Percentiles rank a stretch among this genome's conserved stretches.
These are phyloP conservation scores for Pinus albicaulis DNA, from an alignment of 75 land plant species.

Conservation along the genomic window DNA sequence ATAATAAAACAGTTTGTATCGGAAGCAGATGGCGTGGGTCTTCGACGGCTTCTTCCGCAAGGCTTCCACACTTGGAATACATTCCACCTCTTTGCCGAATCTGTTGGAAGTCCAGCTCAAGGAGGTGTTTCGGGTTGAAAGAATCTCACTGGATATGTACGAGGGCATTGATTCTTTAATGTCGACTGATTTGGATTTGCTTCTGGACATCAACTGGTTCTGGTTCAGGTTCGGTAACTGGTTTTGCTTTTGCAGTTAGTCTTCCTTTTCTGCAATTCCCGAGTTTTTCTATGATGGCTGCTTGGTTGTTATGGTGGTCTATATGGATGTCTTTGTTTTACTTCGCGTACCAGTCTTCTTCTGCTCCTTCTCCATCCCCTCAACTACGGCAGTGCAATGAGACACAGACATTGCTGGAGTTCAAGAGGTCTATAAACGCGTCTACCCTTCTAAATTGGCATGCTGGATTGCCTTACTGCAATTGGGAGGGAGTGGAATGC, in stretches of 20 bases:
- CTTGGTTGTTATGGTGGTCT: background rate
- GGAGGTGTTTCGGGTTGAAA: no score
- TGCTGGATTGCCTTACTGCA: constrained; percentile 15
- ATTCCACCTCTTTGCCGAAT: no score
- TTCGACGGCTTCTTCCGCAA: no score
- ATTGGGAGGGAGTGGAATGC: constrained; percentile 29
- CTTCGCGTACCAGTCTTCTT: background rate
- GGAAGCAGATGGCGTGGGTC: no score
- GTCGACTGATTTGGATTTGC: background rate
- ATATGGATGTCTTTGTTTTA: background rate
- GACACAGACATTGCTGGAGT: background rate
- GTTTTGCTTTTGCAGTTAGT: background rate
- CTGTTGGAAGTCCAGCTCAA: no score
- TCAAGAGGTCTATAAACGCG: background rate
- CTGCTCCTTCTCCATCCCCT: background rate
- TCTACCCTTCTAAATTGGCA: background rate
- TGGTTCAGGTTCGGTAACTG: background rate
- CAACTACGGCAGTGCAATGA: background rate
- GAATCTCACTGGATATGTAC: no score
- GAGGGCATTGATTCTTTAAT: background rate
- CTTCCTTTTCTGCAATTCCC: background rate
- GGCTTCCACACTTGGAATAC: no score
- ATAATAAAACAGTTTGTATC: no score
- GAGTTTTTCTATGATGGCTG: background rate
- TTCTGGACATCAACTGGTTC: background rate